A percentile compares a stretch with the other conserved stretches of the same genome.
Conservation (phyloP, 805 yeast genomes). For the Cyberlindnera saturnus region DNA sequence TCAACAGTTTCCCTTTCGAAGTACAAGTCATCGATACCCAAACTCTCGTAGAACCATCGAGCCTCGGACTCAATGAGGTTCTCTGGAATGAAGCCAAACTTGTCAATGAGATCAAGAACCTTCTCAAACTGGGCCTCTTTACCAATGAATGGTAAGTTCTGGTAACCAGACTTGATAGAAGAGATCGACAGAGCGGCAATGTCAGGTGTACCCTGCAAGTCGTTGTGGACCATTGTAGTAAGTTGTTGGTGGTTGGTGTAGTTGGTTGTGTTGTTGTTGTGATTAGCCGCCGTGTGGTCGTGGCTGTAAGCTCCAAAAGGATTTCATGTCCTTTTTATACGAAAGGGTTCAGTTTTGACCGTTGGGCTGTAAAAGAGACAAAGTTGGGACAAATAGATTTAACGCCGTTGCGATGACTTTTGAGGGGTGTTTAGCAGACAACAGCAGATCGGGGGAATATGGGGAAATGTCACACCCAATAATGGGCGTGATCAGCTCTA, state of each 20-base stretch:
- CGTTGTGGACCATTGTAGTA: conserved; percentile 1
- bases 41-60: conserved; percentile 77
- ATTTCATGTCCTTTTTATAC: too few relatives aligned
- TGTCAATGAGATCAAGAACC: conserved; percentile 77
- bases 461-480: too few relatives aligned
- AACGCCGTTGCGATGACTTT: conserved; percentile 1
- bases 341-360: too few relatives aligned
- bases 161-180: conserved; percentile 54
- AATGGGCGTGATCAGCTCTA: too few relatives aligned
- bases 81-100: conserved; percentile 86
- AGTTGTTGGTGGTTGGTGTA: not conserved
- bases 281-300: not conserved
- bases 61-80: conserved; percentile 79
- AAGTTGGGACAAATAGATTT: not conserved
- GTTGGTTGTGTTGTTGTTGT: not conserved
- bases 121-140: conserved; percentile 74
- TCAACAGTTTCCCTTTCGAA: conserved; percentile 81
- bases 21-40: conserved; percentile 90
- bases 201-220: conserved; percentile 25
- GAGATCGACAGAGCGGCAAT: conserved; percentile 36
- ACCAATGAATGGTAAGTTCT: conserved; percentile 68
- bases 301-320: too few relatives aligned
- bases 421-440: not conserved
- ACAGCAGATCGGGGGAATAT: too few relatives aligned
- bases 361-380: not conserved